Evolutionary conservation across 2,329 filamentous ascomycete genomes (phyloP).

Genomic region (Sarocladium oryzae): DNA sequence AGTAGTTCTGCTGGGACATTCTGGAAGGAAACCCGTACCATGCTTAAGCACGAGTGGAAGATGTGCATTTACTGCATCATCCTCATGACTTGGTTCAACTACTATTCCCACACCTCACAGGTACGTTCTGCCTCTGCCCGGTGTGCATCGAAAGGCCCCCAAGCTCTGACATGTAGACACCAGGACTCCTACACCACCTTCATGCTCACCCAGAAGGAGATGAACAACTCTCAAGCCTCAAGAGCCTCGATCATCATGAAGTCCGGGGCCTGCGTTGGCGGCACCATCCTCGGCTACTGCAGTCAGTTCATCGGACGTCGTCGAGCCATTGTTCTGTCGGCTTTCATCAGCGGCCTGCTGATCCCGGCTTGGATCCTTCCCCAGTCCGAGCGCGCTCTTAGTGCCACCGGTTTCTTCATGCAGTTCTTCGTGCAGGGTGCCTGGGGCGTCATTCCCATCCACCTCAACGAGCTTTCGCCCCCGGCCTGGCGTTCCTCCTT

Average conservation of each 20-base stretch:
- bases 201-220: constrained; percentile 66
- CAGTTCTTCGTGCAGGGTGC: constrained; percentile 63
- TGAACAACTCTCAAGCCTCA: constrained; percentile 56
- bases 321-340: constrained; percentile 56
- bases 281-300: constrained; percentile 65
- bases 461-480: constrained; percentile 68
- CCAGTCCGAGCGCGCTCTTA: constrained; percentile 50
- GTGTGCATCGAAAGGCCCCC: too few relatives aligned
- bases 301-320: constrained; percentile 72
- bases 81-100: constrained; percentile 72
- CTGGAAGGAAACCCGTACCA: constrained; percentile 61
- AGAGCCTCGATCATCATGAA: constrained; percentile 81
- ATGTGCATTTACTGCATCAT: constrained; percentile 72
- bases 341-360: constrained; percentile 51
- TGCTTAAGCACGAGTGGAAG: constrained; percentile 66
- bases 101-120: constrained; percentile 60
- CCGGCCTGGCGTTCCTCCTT: constrained; percentile 65
- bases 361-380: constrained; percentile 69
- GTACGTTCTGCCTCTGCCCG: too few relatives aligned
- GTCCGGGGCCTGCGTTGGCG: constrained; percentile 67
- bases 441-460: constrained; percentile 64
- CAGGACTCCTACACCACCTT: constrained; percentile 81
- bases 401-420: constrained; percentile 61
- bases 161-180: constrained; percentile 43
- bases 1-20: constrained; percentile 44